Conservation (phyloP, 1,284 basidiomycete genomes). For the Meira miltonrushii region DNA sequence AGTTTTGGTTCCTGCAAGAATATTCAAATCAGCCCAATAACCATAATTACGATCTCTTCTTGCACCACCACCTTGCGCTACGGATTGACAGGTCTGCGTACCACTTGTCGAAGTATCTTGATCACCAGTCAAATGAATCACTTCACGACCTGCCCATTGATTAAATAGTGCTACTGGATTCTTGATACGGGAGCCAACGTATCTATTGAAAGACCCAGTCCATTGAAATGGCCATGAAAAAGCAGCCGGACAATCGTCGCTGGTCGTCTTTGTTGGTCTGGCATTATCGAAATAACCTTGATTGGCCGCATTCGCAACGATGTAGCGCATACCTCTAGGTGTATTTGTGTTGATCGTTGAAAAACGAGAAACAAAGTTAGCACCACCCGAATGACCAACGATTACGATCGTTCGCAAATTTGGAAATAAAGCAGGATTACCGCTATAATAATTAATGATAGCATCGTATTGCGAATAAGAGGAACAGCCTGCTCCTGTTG, state of each 20-base stretch:
- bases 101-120: conserved; percentile 23
- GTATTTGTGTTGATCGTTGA: background rate
- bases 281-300: background rate
- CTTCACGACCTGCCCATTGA: background rate
- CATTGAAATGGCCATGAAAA: background rate
- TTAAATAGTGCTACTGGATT: background rate
- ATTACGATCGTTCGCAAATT: background rate
- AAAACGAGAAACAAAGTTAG: background rate
- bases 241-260: background rate
- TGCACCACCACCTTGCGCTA: conserved; percentile 30
- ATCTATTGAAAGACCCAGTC: background rate
- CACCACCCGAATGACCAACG: conserved; percentile 1
- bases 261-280: background rate
- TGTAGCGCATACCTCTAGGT: background rate
- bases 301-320: background rate
- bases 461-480: background rate
- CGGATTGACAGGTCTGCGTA: conserved; percentile 19
- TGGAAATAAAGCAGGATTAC: background rate
- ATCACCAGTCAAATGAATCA: conserved; percentile 16
- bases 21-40: conserved; percentile 36
- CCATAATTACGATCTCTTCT: conserved; percentile 36
- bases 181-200: background rate
- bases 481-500: background rate
- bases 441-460: background rate
- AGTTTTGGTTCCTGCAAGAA: conserved; percentile 26